A percentile compares a stretch with the other conserved stretches of the same genome.
phyloP scores from a whole-genome alignment of 2,329 filamentous ascomycete species.

The Graphilbum ipis-grandicollis region DNA sequence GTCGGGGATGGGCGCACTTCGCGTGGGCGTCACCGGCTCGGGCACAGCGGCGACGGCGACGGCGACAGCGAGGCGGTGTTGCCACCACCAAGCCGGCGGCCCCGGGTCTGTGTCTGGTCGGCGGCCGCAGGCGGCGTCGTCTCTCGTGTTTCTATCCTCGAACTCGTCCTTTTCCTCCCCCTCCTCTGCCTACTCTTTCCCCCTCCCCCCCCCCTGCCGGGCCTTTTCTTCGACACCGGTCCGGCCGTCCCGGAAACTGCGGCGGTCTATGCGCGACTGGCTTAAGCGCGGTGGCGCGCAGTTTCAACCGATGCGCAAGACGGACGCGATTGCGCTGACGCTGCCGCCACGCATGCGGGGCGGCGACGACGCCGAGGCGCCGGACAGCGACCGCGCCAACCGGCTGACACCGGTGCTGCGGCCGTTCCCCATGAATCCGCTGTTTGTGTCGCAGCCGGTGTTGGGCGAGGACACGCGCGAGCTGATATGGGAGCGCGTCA shows the following conservation, averaged over 20 bases:
- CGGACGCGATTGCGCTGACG: neutral
- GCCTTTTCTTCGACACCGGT: neutral
- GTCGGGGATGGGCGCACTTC: neutral
- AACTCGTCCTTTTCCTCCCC: too few relatives aligned
- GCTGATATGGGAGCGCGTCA: conserved; percentile 54
- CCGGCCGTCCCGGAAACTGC: neutral
- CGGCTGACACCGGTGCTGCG: neutral
- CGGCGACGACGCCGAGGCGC: too few relatives aligned
- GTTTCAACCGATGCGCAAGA: neutral
- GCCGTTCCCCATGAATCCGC: conserved; percentile 59
- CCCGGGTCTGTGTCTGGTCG: too few relatives aligned
- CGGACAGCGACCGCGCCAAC: neutral
- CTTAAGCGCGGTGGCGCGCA: neutral
- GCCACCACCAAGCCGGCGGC: conserved; percentile 1
- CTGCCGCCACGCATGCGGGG: neutral
- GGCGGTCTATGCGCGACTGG: neutral
- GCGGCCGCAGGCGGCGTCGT: neutral
- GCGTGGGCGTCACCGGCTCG: neutral
- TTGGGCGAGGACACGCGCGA: conserved; percentile 58
- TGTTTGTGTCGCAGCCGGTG: conserved; percentile 55
- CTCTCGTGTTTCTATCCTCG: neutral
- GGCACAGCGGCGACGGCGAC: too few relatives aligned
- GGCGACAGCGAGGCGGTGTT: too few relatives aligned
- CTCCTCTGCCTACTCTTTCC: too few relatives aligned
- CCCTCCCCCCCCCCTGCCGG: neutral